These are phyloP conservation scores for Solanum hybrid DNA, from an alignment of 305 asterid genomes.

Conservation along the genomic window DNA sequence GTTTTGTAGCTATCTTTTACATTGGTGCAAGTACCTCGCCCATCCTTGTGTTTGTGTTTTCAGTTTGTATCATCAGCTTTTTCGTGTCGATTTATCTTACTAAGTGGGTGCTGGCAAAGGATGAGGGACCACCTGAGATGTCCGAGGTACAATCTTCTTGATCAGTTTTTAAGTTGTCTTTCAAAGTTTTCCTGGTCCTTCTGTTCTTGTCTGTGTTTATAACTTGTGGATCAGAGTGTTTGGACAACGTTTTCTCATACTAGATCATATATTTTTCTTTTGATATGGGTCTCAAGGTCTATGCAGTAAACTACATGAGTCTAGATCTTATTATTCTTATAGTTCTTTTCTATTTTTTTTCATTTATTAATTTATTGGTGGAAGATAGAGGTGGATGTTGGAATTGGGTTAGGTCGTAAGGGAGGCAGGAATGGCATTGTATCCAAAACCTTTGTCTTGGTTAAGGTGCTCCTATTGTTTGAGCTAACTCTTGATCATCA, in stretches of 20 bases:
- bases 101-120: slow-evolving; percentile 95
- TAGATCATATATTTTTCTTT: background rate
- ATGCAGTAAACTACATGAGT: background rate
- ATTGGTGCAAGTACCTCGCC: slow-evolving; percentile 92
- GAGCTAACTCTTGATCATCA: background rate
- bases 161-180: background rate
- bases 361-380: background rate
- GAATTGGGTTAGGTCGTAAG: background rate
- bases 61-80: slow-evolving; percentile 83
- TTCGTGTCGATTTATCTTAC: slow-evolving; percentile 65
- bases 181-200: background rate
- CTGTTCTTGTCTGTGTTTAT: background rate
- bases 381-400: background rate
- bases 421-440: background rate
- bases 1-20: slow-evolving; percentile 70
- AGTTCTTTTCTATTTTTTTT: background rate
- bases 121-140: slow-evolving; percentile 99
- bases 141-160: slow-evolving; percentile 49
- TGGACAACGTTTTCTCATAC: background rate
- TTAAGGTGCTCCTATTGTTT: background rate
- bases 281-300: background rate
- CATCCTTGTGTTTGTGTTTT: slow-evolving; percentile 75
- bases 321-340: background rate
- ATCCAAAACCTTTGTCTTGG: background rate
- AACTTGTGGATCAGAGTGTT: background rate